Conservation (phyloP, 768 basidiomycete genomes). For the Cystobasidium onofrii region DNA sequence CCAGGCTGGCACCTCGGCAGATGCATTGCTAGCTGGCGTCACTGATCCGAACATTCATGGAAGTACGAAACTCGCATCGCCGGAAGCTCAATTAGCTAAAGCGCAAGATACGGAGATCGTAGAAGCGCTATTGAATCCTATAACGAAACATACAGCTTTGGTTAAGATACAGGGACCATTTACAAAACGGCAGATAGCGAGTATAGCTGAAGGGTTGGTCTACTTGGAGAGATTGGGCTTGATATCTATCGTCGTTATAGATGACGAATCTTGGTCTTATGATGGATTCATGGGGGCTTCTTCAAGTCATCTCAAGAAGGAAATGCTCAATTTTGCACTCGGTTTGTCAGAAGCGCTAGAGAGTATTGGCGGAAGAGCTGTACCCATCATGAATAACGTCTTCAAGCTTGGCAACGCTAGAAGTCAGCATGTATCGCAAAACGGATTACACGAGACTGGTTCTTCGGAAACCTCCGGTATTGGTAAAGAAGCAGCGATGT, state of each 20-base stretch:
- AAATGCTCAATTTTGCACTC: slow-evolving; percentile 66
- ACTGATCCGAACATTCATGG: neutral
- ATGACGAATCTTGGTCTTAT: slow-evolving; percentile 62
- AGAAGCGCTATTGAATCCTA: slow-evolving; percentile 52
- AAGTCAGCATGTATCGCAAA: neutral
- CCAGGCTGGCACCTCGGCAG: slow-evolving; percentile 53
- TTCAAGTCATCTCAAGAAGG: slow-evolving; percentile 32
- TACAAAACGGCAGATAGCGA: slow-evolving; percentile 81
- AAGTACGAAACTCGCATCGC: neutral
- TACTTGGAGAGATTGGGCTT: slow-evolving; percentile 93
- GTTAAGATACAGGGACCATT: slow-evolving; percentile 97
- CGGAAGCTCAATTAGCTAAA: neutral
- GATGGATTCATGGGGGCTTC: slow-evolving; percentile 46
- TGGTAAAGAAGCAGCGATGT: neutral
- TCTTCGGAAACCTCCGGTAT: neutral
- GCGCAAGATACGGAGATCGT: neutral
- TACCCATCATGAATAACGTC: slow-evolving; percentile 78
- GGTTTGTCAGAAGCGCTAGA: slow-evolving; percentile 74
- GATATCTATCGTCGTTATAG: slow-evolving; percentile 88
- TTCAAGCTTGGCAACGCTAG: slow-evolving; percentile 50
- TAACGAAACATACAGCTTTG: slow-evolving; percentile 75
- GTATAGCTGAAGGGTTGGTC: slow-evolving; percentile 84
- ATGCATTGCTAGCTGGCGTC: neutral
- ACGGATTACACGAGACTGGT: neutral
- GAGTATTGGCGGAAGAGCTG: slow-evolving; percentile 71